Base-by-base conservation (phyloP, 176 grass and related monocot species). In the Leersia perrieri region DNA sequence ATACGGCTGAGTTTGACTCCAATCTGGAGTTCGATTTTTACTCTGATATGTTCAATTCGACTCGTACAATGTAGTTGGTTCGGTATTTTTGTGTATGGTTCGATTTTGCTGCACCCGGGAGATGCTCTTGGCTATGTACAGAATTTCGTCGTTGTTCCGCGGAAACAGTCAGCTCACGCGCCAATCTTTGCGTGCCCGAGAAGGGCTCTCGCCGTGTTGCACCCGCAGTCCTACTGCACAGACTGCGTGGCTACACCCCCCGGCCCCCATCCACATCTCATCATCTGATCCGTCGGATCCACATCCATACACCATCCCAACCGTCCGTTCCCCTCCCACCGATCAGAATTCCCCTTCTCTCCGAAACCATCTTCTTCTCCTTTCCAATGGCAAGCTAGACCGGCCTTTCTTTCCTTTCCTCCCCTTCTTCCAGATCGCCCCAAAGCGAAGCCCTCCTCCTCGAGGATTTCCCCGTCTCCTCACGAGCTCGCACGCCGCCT, bases 181-280 rank as follows among this genome's bases (percentile, higher is more conserved):
- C 45, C 55, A 33, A 74, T 84, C 81, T 81, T 84, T 91, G 72
- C 81, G 85, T 91, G 81, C 71, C 39, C 76, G 25, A 84, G 42
- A 77, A 73, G 49, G 76, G n/a, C 71, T 87, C 72, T 87, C 76
- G 25, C 30, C 39, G 30, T 60, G 64, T 57, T n/a, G 57, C 27
- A 2, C 11, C 41, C 41, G n/a, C n/a, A n/a, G n/a, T 13, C 41
- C 47, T 53, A 5, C 16, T n/a, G n/a, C n/a, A n/a, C n/a, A n/a
- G n/a, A 22, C 18, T 5, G 18, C 47, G 15, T 53, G 47, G 53
- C n/a, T 49, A 23, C 63, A 47, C 33, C 25, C 70, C 78, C 30
- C 4, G 60, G n/a, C n/a, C n/a, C 68, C 35, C 23, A 38, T 7
- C 63, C 51, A 1, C 26, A 11, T n/a, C n/a, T n/a, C n/a, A n/a